Conservation (phyloP, 2,329 filamentous ascomycete species). For the Macroventuria anomochaeta region DNA sequence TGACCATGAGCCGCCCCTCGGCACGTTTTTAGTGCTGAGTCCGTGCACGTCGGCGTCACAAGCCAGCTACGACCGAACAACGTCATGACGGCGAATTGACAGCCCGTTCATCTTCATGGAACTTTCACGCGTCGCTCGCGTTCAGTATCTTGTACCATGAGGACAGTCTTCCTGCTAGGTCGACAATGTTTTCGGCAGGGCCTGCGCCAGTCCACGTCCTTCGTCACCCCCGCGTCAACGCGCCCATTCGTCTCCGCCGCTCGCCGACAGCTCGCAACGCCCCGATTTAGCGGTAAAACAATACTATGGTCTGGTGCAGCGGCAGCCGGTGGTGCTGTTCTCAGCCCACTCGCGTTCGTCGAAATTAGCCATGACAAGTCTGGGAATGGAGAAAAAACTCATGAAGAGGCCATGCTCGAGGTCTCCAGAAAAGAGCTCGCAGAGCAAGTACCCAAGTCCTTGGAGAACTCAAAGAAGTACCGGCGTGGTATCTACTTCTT, state of each 20-base stretch:
- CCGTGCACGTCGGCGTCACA: constrained; percentile 24
- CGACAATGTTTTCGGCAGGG: constrained; percentile 58
- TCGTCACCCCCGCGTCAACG: constrained; percentile 26
- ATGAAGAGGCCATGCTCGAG: constrained; percentile 86
- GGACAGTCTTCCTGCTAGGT: constrained; percentile 56
- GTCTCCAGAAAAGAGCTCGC: constrained; percentile 78
- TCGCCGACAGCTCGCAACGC: constrained; percentile 44
- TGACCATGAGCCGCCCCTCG: neutral
- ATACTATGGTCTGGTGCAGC: constrained; percentile 45
- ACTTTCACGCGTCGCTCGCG: constrained; percentile 26
- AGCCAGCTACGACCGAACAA: constrained; percentile 28
- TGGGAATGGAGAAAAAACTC: constrained; percentile 64
- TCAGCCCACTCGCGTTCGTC: constrained; percentile 66
- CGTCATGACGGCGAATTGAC: constrained; percentile 26
- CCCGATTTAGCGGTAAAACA: constrained; percentile 41
- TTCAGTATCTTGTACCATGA: constrained; percentile 53
- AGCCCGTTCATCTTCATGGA: constrained; percentile 31
- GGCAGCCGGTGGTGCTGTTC: constrained; percentile 35
- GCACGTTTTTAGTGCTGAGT: neutral
- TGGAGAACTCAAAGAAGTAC: constrained; percentile 65
- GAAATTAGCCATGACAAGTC: constrained; percentile 60
- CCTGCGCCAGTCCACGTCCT: constrained; percentile 30
- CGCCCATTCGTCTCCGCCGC: constrained; percentile 37
- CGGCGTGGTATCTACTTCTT: constrained; percentile 68
- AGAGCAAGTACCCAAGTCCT: constrained; percentile 69